Percentiles rank a stretch among this genome's conserved stretches.
phyloP scores from a whole-genome alignment of 805 yeast species.

The Myxozyma vanderwaltii region DNA sequence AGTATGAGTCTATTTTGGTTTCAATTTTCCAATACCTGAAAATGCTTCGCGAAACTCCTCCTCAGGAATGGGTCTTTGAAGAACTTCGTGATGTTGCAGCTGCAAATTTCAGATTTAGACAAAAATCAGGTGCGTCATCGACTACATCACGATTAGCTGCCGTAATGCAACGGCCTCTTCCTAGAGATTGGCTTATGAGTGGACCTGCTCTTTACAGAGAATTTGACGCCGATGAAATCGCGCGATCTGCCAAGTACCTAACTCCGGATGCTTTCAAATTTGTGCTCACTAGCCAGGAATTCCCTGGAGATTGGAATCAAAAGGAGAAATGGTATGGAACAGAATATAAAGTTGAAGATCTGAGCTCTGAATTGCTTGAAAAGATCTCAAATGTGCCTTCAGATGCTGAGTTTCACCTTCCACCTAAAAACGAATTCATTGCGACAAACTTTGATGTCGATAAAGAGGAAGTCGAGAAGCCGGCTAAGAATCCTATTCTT shows the following conservation, averaged over 20 bases:
- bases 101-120: constrained; percentile 75
- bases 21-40: constrained; percentile 73
- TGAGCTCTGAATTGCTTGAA: constrained; percentile 48
- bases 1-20: constrained; percentile 62
- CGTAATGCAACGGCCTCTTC: constrained; percentile 62
- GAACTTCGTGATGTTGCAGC: constrained; percentile 71
- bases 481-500: constrained; percentile 61
- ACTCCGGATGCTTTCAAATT: constrained; percentile 63
- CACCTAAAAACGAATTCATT: constrained; percentile 75
- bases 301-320: constrained; percentile 49
- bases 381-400: constrained; percentile 42
- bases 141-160: constrained; percentile 73
- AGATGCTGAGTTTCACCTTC: constrained; percentile 54
- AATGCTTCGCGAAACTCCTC: constrained; percentile 57
- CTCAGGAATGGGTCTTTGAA: constrained; percentile 77
- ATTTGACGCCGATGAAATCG: constrained; percentile 59
- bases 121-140: constrained; percentile 68
- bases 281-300: constrained; percentile 55
- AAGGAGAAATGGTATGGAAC: constrained; percentile 92
- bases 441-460: constrained; percentile 74
- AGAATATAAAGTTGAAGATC: constrained; percentile 56
- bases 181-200: constrained; percentile 65
- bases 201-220: constrained; percentile 54
- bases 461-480: constrained; percentile 43
- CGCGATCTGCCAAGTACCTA: constrained; percentile 53